Evolutionary conservation across 139 green algal species (phyloP).

Genomic region (Tetradesmus lagerheimii): DNA sequence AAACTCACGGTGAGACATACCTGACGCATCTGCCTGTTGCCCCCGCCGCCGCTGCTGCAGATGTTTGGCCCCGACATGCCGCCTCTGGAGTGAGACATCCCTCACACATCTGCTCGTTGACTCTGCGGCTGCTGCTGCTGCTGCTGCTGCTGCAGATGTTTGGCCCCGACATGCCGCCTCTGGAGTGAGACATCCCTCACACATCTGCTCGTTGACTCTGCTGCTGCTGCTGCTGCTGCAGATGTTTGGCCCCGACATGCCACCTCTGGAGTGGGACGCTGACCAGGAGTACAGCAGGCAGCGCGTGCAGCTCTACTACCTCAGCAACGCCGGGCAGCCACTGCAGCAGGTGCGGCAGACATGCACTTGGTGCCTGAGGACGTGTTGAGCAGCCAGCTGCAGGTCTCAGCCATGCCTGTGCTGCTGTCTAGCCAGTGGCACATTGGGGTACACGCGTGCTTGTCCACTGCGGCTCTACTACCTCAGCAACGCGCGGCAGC

Average conservation of each 20-base stretch:
- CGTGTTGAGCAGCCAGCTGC: too few species aligned
- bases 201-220: not conserved
- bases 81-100: too few species aligned
- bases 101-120: not conserved
- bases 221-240: conserved; percentile 43
- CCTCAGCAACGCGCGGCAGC: too few species aligned
- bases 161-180: not conserved
- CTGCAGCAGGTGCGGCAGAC: conserved; percentile 25
- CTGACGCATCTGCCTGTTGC: not conserved
- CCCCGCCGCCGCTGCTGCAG: not conserved
- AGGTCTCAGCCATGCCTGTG: too few species aligned
- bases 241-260: conserved; percentile 75
- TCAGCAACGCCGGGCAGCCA: conserved; percentile 55
- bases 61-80: not conserved
- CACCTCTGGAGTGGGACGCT: conserved; percentile 89
- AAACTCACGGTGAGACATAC: too few species aligned
- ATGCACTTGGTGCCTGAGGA: too few species aligned
- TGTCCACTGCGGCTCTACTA: too few species aligned
- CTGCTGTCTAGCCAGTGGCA: too few species aligned
- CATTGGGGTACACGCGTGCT: too few species aligned
- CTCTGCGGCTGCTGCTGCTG: not conserved
- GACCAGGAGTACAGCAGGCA: conserved; percentile 74
- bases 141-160: not conserved
- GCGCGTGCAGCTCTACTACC: conserved; percentile 90
- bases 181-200: not conserved